Evolutionary conservation across 805 yeast species (phyloP).

Genomic region (Monosporozyma solicola): DNA sequence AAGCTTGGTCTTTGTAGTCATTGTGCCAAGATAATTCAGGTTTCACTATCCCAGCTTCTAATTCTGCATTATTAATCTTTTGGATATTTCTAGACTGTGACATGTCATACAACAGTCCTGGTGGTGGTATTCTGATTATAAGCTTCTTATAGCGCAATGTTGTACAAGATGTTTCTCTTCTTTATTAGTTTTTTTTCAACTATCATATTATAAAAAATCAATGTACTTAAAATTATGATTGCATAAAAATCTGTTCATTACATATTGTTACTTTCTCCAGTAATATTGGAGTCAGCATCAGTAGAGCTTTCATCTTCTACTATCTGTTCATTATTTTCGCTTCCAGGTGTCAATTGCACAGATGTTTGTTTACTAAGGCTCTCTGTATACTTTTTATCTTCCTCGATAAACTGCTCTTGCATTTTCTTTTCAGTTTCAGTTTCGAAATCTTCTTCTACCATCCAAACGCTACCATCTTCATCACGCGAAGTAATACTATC

Average conservation of each 20-base stretch:
- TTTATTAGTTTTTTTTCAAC: background rate
- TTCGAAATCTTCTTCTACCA: slow-evolving; percentile 12
- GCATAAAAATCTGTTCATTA: background rate
- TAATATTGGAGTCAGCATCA: background rate
- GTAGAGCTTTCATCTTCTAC: background rate
- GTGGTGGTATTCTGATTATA: background rate
- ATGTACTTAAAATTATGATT: background rate
- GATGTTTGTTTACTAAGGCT: background rate
- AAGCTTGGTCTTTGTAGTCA: slow-evolving; percentile 70
- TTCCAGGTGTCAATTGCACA: background rate
- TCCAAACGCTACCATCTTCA: slow-evolving; percentile 6
- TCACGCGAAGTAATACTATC: slow-evolving; percentile 9
- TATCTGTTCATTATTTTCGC: background rate
- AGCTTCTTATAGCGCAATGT: background rate
- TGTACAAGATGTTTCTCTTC: background rate
- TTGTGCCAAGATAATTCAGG: slow-evolving; percentile 77
- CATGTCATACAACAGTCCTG: background rate
- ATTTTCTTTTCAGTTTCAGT: slow-evolving; percentile 8
- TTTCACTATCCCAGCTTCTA: slow-evolving; percentile 47
- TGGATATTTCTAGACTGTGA: slow-evolving; percentile 33
- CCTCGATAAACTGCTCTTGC: slow-evolving; percentile 6
- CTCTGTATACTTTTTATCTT: slow-evolving; percentile 1
- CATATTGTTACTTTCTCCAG: background rate
- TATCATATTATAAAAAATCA: background rate
- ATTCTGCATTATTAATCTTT: slow-evolving; percentile 56